Evolutionary conservation across 2,329 filamentous ascomycete species (phyloP), one percentile per base, ranked within the genome.

Genomic region (Talaromyces funiculosus): DNA sequence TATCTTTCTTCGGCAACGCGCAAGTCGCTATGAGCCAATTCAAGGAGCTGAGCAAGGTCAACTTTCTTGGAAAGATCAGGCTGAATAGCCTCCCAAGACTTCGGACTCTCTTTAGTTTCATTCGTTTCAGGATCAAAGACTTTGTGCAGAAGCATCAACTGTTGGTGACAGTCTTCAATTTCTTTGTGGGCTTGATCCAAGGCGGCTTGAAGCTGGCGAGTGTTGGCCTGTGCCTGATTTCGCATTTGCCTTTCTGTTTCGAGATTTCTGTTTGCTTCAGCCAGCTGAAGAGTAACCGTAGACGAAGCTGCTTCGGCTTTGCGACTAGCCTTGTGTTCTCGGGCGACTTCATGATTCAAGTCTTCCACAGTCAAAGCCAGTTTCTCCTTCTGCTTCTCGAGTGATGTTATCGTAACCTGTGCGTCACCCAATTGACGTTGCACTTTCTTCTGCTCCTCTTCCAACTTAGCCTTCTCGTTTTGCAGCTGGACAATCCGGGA

Each of bases 311-410:
- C 96, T 75, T 97, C 93, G 3, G 92, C 93, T 71, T 90, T 94
- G 62, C 93, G 87, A 69, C 88, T 94, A 20, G 87, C 86, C 77
- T 97, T 95, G 70, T 92, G 90, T 75, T 97, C 93, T 31, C 92
- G 84, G 54, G 90, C 89, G 58, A 97, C 84, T 73, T 97, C 92
- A 67, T 97, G 93, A 67, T 91, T 96, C 37, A 97, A 80, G 72
- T 99, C 93, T 72, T 99, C 93, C 8, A 97, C 77, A 68, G 84
- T 92, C 43, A 97, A 82, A 56, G 92, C 85, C 29, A 97, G 81
- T 75, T 97, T 97, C 75, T 97, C 93, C 57, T 94, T 89, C 73
- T 94, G 91, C 80, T 97, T 97, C 73, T 97, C 92, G 7, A 97
- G 78, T 1, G 90, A 89, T 0, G 89, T 89, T 65, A 96, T 86